These are phyloP conservation scores for Pythium rishiriense DNA, from an alignment of 352 stramenopile genomes.

Conservation along the genomic window DNA sequence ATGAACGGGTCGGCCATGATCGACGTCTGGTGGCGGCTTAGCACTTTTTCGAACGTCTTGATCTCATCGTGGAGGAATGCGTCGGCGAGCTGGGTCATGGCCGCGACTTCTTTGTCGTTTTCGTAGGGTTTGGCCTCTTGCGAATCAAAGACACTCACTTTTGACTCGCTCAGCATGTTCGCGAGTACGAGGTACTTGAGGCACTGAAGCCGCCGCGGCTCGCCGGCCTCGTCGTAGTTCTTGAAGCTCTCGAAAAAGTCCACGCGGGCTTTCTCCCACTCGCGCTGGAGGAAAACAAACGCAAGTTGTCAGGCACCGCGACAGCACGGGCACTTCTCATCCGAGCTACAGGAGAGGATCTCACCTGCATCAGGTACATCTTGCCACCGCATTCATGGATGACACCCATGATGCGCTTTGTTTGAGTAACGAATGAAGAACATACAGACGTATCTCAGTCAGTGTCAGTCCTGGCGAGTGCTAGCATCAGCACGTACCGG, in stretches of 20 bases:
- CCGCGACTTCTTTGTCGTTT: slow-evolving; percentile 94
- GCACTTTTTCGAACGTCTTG: slow-evolving; percentile 92
- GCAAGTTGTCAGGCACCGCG: too few relatives aligned
- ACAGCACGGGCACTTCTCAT: too few relatives aligned
- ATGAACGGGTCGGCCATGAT: slow-evolving; percentile 97
- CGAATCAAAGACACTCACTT: slow-evolving; percentile 95
- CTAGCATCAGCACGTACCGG: slow-evolving; percentile 43
- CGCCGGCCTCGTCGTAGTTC: slow-evolving; percentile 95
- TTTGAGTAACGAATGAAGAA: not conserved
- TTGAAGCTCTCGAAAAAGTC: slow-evolving; percentile 97
- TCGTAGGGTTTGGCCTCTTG: slow-evolving; percentile 92
- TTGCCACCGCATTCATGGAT: slow-evolving; percentile 96
- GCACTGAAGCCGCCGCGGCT: slow-evolving; percentile 89
- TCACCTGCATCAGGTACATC: slow-evolving; percentile 94
- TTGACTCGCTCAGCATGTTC: slow-evolving; percentile 94
- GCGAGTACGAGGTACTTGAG: slow-evolving; percentile 95
- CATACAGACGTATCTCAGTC: too few relatives aligned
- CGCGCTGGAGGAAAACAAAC: slow-evolving; percentile 41
- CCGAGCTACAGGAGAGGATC: not conserved
- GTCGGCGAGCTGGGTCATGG: slow-evolving; percentile 95
- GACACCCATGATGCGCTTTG: slow-evolving; percentile 93
- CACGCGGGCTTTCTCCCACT: slow-evolving; percentile 92
- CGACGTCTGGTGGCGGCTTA: slow-evolving; percentile 79
- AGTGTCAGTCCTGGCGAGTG: too few relatives aligned
- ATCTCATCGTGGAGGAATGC: slow-evolving; percentile 96